Conservation (phyloP, 1,284 basidiomycete species). For the Moesziomyces globuligerus region DNA sequence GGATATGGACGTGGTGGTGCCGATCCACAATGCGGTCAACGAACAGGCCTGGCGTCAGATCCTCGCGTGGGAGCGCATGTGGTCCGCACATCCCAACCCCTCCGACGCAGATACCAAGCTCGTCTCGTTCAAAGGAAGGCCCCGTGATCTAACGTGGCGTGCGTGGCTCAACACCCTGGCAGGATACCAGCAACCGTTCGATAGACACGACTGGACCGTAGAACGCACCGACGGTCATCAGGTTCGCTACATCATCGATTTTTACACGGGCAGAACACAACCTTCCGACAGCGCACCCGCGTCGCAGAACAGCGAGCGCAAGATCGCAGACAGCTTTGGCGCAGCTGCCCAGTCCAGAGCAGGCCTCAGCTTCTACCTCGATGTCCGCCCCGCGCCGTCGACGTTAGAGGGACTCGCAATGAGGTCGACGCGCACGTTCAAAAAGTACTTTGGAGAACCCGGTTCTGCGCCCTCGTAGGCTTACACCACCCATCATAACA, state of each 20-base stretch:
- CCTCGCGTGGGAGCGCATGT: slow-evolving; percentile 80
- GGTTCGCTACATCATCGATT: slow-evolving; percentile 96
- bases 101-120: slow-evolving; percentile 74
- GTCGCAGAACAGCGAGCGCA: background rate
- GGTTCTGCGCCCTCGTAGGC: slow-evolving; percentile 23
- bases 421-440: slow-evolving; percentile 68
- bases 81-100: slow-evolving; percentile 21
- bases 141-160: slow-evolving; percentile 74
- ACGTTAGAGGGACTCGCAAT: slow-evolving; percentile 88
- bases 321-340: slow-evolving; percentile 16
- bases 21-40: slow-evolving; percentile 99
- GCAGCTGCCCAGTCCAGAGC: slow-evolving; percentile 22
- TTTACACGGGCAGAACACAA: slow-evolving; percentile 82
- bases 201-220: slow-evolving; percentile 96
- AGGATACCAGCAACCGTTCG: slow-evolving; percentile 95
- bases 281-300: slow-evolving; percentile 62
- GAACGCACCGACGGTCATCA: slow-evolving; percentile 84
- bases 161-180: slow-evolving; percentile 83
- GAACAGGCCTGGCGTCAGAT: slow-evolving; percentile 94
- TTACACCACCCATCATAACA: too few species aligned
- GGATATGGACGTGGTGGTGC: slow-evolving; percentile 95
- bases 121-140: slow-evolving; percentile 78
- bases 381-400: slow-evolving; percentile 91
- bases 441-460: slow-evolving; percentile 33
- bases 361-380: slow-evolving; percentile 81